Percentiles rank a stretch among this genome's conserved stretches.
phyloP scores from a whole-genome alignment of 495 filamentous ascomycete genomes.

The Trichoderma orchidacearum region DNA sequence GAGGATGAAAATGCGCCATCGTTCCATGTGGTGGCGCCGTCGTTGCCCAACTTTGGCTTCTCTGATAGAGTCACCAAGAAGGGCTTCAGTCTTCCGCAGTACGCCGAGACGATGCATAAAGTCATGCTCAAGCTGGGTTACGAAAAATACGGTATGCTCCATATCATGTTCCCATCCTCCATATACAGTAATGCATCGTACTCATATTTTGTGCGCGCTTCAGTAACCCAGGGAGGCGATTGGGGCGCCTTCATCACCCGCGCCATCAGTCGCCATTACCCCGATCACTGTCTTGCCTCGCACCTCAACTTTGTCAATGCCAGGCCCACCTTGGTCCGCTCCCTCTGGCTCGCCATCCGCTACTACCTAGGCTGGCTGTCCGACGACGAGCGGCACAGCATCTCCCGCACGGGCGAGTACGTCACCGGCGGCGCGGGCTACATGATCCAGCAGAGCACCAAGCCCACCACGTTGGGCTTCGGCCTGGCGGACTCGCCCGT shows the following conservation, averaged over 20 bases:
- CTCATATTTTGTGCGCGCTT: background rate
- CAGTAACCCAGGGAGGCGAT: constrained; percentile 55
- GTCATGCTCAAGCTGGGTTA: constrained; percentile 54
- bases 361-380: constrained; percentile 26
- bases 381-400: constrained; percentile 23
- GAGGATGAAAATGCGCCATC: constrained; percentile 24
- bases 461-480: constrained; percentile 49
- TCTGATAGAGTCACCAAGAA: constrained; percentile 28
- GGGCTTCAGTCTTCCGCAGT: constrained; percentile 42
- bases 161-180: background rate
- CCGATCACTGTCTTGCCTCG: constrained; percentile 40
- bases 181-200: background rate
- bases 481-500: constrained; percentile 46
- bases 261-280: constrained; percentile 40
- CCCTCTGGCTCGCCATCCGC: constrained; percentile 26
- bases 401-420: constrained; percentile 39
- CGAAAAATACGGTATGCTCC: constrained; percentile 34
- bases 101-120: constrained; percentile 44
- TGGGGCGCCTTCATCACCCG: constrained; percentile 54
- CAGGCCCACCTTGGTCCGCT: too few relatives aligned
- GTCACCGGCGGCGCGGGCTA: constrained; percentile 40
- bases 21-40: constrained; percentile 56
- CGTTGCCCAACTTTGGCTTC: constrained; percentile 54
- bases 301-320: constrained; percentile 52
- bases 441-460: constrained; percentile 39